Evolutionary conservation across 2,329 filamentous ascomycete species (phyloP), one percentile per base, ranked within the genome.

Genomic region (Xylaria sp.): DNA sequence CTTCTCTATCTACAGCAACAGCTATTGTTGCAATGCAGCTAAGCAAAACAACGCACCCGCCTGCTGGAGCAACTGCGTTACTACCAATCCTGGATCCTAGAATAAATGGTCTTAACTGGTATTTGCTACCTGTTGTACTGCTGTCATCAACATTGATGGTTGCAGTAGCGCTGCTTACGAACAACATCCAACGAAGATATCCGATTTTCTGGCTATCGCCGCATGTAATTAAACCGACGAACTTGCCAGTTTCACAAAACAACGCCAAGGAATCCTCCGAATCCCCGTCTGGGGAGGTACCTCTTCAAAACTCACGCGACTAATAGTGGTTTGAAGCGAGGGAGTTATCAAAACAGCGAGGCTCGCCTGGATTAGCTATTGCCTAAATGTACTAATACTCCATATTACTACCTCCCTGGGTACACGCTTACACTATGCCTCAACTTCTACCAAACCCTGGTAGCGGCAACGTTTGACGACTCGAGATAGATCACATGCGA

Each of bases 11-110:
- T 4, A 48, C 54, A 2, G 29, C 54, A 2, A 57, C 33, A 1
- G 54, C 54, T 7, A 49, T 49, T 7, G 4, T 49, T 3, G 35
- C 27, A 13, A 57, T 57, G 54, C 15, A 15, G 43, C 13, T 48
- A 4, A 57, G 29, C 13, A 57, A 57, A 15, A 57, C 54, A 15
- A 29, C 19, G 4, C 54, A 57, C 44, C 54, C 54, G 17, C 54
- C 54, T 3, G 54, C 54, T 15, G 54, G 54, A 25, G 54, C 54
- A 17, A 57, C 54, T 4, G 54, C 54, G 5, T 19, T 57, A 3
- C 21, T 57, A 4, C 54, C 54, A 9, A 57, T 57, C 9, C 2
- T 57, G 0, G 23, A 37, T n/a, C 43, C 54, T 10, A 8, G 43
- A n/a, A 31, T 57, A 19, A 57, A 57, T 40, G 25, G 31, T 7